A percentile compares a stretch with the other conserved stretches of the same genome.
phyloP scores from a whole-genome alignment of 2,329 filamentous ascomycete genomes.

The Pyrenophora tritici-repentis region DNA sequence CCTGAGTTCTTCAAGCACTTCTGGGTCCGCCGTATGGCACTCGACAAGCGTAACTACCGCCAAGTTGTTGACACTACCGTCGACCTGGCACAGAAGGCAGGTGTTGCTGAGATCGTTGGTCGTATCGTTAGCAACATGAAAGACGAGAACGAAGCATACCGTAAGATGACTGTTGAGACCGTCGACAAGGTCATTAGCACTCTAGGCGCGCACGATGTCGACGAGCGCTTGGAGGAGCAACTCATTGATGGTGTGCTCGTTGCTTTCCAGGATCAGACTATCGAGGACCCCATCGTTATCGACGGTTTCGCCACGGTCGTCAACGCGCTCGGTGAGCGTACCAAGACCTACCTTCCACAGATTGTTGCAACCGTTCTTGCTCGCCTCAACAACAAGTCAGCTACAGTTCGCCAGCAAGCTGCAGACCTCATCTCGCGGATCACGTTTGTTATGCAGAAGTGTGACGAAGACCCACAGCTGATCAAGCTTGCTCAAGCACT shows the following conservation, averaged over 20 bases:
- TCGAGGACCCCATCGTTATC: slow-evolving; percentile 93
- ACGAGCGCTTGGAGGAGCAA: slow-evolving; percentile 87
- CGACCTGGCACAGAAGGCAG: slow-evolving; percentile 96
- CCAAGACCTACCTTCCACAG: slow-evolving; percentile 95
- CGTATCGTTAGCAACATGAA: slow-evolving; percentile 94
- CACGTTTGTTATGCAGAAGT: slow-evolving; percentile 99
- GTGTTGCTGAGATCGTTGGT: slow-evolving; percentile 91
- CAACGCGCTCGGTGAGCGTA: slow-evolving; percentile 88
- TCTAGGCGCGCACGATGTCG: slow-evolving; percentile 90
- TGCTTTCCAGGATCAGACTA: slow-evolving; percentile 96
- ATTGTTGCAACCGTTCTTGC: slow-evolving; percentile 97
- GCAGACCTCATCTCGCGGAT: slow-evolving; percentile 96
- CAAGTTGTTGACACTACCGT: slow-evolving; percentile 98
- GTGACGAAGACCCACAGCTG: slow-evolving; percentile 93
- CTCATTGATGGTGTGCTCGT: slow-evolving; percentile 94
- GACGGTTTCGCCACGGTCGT: slow-evolving; percentile 98
- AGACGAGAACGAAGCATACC: slow-evolving; percentile 95
- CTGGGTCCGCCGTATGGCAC: slow-evolving; percentile 95
- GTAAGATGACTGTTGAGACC: slow-evolving; percentile 99
- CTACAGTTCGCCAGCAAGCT: slow-evolving; percentile 94
- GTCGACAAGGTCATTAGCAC: slow-evolving; percentile 95
- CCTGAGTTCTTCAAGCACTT: slow-evolving; percentile 99
- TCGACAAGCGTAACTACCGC: slow-evolving; percentile 96
- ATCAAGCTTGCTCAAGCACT: slow-evolving; percentile 92
- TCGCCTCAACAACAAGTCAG: slow-evolving; percentile 96